Conservation (phyloP, 257 asterid genomes). For the Fraxinus americana region DNA sequence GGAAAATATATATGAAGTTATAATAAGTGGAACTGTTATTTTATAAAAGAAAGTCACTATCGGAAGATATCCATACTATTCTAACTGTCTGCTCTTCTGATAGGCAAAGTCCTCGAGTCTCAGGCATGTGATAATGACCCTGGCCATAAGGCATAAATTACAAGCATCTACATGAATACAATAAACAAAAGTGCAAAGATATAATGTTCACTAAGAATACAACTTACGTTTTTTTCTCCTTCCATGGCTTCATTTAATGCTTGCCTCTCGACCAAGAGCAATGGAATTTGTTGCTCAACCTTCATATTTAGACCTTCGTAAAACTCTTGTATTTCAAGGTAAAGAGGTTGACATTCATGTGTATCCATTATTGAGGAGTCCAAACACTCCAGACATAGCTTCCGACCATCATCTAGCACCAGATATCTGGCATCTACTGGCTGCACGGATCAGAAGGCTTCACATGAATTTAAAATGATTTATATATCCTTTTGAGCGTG, state of each 20-base stretch:
- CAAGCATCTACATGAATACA: constrained; percentile 1
- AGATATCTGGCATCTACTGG: constrained; percentile 71
- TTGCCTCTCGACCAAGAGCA: constrained; percentile 96
- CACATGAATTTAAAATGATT: constrained; percentile 5
- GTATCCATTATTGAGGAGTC: constrained; percentile 98
- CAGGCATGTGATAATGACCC: constrained; percentile 92
- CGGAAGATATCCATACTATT: constrained; percentile 52
- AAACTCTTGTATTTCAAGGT: constrained; percentile 90
- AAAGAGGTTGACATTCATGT: constrained; percentile 93
- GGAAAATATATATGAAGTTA: background rate
- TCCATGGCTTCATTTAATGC: constrained; percentile 97
- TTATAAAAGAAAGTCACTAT: background rate
- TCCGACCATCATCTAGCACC: constrained; percentile 89
- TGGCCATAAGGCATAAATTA: constrained; percentile 30
- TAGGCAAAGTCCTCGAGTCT: constrained; percentile 94
- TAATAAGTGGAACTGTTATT: background rate
- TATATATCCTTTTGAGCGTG: background rate
- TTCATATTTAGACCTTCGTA: constrained; percentile 95
- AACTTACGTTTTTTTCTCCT: constrained; percentile 84
- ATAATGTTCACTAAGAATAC: constrained; percentile 2
- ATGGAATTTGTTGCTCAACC: constrained; percentile 90
- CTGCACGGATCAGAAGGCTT: constrained; percentile 42
- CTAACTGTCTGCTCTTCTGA: constrained; percentile 94
- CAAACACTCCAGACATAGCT: constrained; percentile 89
- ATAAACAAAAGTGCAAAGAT: background rate